Conservation (phyloP, 768 basidiomycete genomes). For the Boletus rubescentipes region DNA sequence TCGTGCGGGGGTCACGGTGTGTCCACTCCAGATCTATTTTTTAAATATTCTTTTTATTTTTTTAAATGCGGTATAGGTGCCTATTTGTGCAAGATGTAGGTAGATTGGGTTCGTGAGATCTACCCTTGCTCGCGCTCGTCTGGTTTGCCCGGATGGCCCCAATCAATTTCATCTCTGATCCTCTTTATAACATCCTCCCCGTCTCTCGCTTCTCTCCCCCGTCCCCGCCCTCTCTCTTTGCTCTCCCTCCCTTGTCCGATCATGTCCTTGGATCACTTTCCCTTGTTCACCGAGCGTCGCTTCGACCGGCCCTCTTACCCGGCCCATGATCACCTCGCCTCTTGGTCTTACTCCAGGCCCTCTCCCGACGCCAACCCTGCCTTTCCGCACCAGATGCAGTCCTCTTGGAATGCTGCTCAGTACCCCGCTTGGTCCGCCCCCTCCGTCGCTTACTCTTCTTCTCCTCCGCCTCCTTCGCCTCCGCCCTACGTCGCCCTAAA, state of each 20-base stretch:
- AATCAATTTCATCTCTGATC: slow-evolving; percentile 27
- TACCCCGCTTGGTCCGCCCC: slow-evolving; percentile 17
- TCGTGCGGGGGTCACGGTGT: slow-evolving; percentile 9
- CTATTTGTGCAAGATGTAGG: background rate
- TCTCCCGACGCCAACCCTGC: slow-evolving; percentile 15
- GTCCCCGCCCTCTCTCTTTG: background rate
- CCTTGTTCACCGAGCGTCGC: slow-evolving; percentile 33
- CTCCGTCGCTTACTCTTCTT: slow-evolving; percentile 17
- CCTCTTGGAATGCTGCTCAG: slow-evolving; percentile 21
- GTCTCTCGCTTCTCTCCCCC: slow-evolving; percentile 11
- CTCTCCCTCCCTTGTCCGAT: background rate
- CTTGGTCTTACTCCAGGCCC: slow-evolving; percentile 30
- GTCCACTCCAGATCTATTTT: background rate
- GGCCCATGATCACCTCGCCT: slow-evolving; percentile 23
- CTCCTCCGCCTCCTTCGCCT: slow-evolving; percentile 25
- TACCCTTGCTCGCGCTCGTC: background rate
- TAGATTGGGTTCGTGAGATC: slow-evolving; percentile 30
- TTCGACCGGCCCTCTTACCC: slow-evolving; percentile 29
- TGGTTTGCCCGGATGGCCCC: slow-evolving; percentile 15
- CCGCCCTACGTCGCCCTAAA: slow-evolving; percentile 22
- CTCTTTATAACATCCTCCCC: slow-evolving; percentile 30
- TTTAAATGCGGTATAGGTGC: background rate
- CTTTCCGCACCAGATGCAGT: slow-evolving; percentile 14
- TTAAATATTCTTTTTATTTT: background rate
- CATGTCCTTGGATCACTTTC: slow-evolving; percentile 36